phyloP scores from a whole-genome alignment of 2,329 filamentous ascomycete species.

The Talaromyces sp. region DNA sequence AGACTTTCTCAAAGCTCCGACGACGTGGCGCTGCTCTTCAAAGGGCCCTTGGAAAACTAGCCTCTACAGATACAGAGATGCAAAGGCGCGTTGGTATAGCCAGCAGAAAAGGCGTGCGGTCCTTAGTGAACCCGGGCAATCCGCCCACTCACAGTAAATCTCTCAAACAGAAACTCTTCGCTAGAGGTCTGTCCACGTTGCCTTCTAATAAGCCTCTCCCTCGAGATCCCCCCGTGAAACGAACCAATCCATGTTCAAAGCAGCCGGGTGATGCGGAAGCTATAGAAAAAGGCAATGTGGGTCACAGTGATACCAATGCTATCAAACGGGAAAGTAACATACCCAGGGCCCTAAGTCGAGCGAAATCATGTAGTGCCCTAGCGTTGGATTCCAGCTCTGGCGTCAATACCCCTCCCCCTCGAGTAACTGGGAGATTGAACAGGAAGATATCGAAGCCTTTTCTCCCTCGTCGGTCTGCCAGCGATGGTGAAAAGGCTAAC shows the following conservation, averaged over 20 bases:
- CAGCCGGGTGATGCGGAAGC: slow-evolving; percentile 8
- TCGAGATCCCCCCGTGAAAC: slow-evolving; percentile 25
- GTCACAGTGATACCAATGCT: slow-evolving; percentile 16
- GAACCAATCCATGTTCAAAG: slow-evolving; percentile 14
- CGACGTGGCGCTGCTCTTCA: slow-evolving; percentile 72
- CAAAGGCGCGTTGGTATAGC: slow-evolving; percentile 81
- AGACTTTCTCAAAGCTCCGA: slow-evolving; percentile 76
- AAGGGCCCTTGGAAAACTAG: slow-evolving; percentile 70
- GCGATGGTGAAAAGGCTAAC: slow-evolving; percentile 15
- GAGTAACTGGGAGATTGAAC: slow-evolving; percentile 16
- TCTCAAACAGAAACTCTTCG: slow-evolving; percentile 29
- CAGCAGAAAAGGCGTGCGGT: slow-evolving; percentile 66
- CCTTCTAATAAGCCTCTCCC: slow-evolving; percentile 36
- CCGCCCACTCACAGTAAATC: slow-evolving; percentile 21
- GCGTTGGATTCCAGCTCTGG: slow-evolving; percentile 10
- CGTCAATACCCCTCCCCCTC: slow-evolving; percentile 14
- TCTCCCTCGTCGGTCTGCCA: slow-evolving; percentile 20
- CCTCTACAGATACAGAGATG: slow-evolving; percentile 80
- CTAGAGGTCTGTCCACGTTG: slow-evolving; percentile 14
- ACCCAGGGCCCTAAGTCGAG: slow-evolving; percentile 18
- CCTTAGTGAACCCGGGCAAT: slow-evolving; percentile 18
- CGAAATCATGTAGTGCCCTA: slow-evolving; percentile 29
- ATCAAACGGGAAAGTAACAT: slow-evolving; percentile 14
- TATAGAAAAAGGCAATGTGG: slow-evolving; percentile 21
- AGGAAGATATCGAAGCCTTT: slow-evolving; percentile 29